Evolutionary conservation across 1,284 basidiomycete genomes (phyloP).

Genomic region (Heterobasidion irregulare): DNA sequence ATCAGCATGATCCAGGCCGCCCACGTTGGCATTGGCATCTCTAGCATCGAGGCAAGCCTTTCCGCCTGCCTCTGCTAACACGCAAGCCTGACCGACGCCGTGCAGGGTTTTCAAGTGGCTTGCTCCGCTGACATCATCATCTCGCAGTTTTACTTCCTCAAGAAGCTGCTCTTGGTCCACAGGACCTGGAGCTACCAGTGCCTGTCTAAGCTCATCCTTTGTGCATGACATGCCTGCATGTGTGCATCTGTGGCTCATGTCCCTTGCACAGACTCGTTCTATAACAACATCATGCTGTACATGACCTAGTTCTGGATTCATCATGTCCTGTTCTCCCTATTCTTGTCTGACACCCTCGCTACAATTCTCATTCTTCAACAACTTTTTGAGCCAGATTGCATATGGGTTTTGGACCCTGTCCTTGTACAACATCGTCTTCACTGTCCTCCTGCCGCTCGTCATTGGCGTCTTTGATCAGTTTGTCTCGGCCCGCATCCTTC

Average conservation of each 20-base stretch:
- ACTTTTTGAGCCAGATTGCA: conserved; percentile 96
- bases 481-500: conserved; percentile 91
- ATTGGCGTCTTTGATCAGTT: conserved; percentile 99
- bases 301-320: conserved; percentile 96
- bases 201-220: conserved; percentile 91
- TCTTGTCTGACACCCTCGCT: conserved; percentile 2
- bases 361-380: conserved; percentile 97
- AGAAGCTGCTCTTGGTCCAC: conserved; percentile 94
- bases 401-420: conserved; percentile 99
- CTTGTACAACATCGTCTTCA: conserved; percentile 89
- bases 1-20: conserved; percentile 97
- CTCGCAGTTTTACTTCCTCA: conserved; percentile 95
- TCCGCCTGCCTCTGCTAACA: too few species aligned
- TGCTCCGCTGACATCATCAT: conserved; percentile 96
- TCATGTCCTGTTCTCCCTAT: conserved; percentile 3
- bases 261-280: conserved; percentile 70
- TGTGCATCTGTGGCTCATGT: neutral
- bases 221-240: conserved; percentile 35
- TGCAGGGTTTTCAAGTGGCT: conserved; percentile 91
- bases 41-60: conserved; percentile 78
- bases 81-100: too few species aligned
- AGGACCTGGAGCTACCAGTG: conserved; percentile 98
- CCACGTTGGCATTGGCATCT: conserved; percentile 97
- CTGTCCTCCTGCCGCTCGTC: conserved; percentile 91
- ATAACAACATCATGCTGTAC: conserved; percentile 96